Percentiles rank a stretch among this genome's conserved stretches.
Conservation (phyloP, 371 early-diverging fungal species). For the Mucor plumbeus region DNA sequence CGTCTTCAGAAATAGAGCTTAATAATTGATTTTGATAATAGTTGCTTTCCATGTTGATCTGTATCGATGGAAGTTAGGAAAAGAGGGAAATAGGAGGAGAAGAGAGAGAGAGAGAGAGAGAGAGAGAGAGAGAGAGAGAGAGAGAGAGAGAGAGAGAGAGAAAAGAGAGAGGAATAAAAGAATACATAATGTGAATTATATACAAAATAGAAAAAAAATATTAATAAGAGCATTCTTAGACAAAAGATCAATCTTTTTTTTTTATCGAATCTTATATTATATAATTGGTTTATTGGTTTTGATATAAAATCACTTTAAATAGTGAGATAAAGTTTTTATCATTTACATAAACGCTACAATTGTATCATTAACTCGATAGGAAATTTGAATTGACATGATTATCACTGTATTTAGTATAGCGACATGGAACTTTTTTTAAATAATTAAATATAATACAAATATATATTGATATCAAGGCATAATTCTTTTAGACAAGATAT, state of each 20-base stretch:
- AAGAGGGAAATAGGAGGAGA: not conserved
- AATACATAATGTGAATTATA: not conserved
- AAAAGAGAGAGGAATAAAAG: not conserved
- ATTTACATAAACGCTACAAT: too few relatives aligned
- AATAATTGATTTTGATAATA: slow-evolving; percentile 10
- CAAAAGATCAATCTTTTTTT: slow-evolving; percentile 18
- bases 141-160: too few relatives aligned
- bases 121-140: not conserved
- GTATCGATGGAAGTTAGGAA: too few relatives aligned
- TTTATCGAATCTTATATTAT: not conserved
- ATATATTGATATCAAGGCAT: not conserved
- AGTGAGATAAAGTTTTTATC: not conserved
- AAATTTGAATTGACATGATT: not conserved
- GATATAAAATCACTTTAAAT: not conserved
- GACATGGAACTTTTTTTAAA: slow-evolving; percentile 3
- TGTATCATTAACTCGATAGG: not conserved
- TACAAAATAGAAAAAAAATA: not conserved
- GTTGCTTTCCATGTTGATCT: not conserved
- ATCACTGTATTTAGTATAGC: not conserved
- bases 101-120: not conserved
- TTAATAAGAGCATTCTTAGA: slow-evolving; percentile 17
- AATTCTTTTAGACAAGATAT: not conserved
- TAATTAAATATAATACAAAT: not conserved
- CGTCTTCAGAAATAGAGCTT: slow-evolving; percentile 5
- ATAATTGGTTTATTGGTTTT: not conserved